These are phyloP conservation scores for Solanum rostratum DNA, from an alignment of 257 asterid genomes.

Conservation along the genomic window DNA sequence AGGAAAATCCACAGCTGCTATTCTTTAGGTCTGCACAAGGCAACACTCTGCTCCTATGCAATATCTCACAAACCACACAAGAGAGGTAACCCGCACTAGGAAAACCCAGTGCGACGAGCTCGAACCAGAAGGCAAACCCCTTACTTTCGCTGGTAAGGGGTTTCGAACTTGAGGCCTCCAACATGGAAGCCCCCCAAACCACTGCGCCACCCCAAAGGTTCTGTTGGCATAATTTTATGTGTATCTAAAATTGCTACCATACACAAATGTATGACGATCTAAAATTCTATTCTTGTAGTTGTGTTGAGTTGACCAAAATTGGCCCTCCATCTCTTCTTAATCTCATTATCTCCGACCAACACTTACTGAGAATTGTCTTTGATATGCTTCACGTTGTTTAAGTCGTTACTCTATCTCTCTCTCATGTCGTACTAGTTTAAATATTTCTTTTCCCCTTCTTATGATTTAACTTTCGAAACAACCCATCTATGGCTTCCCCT, in stretches of 20 bases:
- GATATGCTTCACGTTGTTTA: neutral
- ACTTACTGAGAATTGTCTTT: neutral
- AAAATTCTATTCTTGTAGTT: neutral
- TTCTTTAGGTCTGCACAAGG: too few species aligned
- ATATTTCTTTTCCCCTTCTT: neutral
- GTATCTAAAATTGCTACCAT: neutral
- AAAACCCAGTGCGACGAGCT: too few species aligned
- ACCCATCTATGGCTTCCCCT: neutral
- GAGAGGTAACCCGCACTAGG: too few species aligned
- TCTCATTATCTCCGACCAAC: neutral
- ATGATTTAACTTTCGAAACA: neutral
- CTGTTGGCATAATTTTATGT: too few species aligned
- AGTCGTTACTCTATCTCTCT: neutral
- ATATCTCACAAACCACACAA: too few species aligned
- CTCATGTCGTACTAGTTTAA: neutral
- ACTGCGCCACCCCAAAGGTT: too few species aligned
- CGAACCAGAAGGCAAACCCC: too few species aligned
- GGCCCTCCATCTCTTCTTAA: neutral
- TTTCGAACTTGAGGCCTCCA: too few species aligned
- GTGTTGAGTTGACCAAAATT: neutral
- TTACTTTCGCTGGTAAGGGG: too few species aligned
- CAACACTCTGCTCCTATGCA: too few species aligned
- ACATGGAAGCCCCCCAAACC: too few species aligned
- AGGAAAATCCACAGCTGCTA: too few species aligned
- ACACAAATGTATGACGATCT: neutral